phyloP scores from a whole-genome alignment of 2,329 filamentous ascomycete species.

The Paecilomyces sp. region DNA sequence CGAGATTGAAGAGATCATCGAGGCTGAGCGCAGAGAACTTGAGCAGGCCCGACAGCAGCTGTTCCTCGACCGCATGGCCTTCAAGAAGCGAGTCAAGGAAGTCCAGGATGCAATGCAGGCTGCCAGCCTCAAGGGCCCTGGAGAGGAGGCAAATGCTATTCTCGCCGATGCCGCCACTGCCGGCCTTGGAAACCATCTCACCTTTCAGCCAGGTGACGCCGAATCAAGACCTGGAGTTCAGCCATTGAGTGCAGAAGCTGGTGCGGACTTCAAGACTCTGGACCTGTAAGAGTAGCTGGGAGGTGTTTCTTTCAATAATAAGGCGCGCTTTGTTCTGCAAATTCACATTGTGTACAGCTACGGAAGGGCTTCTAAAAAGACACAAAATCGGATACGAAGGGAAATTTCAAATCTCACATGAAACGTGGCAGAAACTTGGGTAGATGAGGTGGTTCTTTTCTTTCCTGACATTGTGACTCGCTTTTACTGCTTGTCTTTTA shows the following conservation, averaged over 20 bases:
- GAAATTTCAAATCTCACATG: neutral
- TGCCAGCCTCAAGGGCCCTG: conserved; percentile 34
- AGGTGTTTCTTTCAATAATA: neutral
- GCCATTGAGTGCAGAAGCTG: conserved; percentile 33
- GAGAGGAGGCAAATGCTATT: conserved; percentile 32
- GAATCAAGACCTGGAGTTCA: conserved; percentile 25
- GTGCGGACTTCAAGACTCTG: conserved; percentile 34
- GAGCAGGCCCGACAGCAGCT: conserved; percentile 88
- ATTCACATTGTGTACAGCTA: neutral
- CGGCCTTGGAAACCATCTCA: conserved; percentile 32
- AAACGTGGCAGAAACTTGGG: neutral
- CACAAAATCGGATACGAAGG: neutral
- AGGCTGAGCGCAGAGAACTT: conserved; percentile 85
- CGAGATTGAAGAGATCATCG: conserved; percentile 87
- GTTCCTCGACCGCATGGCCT: conserved; percentile 83
- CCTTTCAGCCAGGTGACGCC: conserved; percentile 29
- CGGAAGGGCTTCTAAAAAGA: neutral
- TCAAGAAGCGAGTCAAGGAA: conserved; percentile 78
- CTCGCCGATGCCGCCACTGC: conserved; percentile 25
- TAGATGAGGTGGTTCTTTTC: neutral
- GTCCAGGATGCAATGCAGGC: conserved; percentile 64
- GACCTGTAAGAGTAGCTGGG: conserved; percentile 27
- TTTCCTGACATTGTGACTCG: no score
- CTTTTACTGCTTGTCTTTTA: neutral
- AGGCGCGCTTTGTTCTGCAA: neutral